Evolutionary conservation across 1,284 basidiomycete genomes (phyloP).

Genomic region (Ganoderma leucocontextum): DNA sequence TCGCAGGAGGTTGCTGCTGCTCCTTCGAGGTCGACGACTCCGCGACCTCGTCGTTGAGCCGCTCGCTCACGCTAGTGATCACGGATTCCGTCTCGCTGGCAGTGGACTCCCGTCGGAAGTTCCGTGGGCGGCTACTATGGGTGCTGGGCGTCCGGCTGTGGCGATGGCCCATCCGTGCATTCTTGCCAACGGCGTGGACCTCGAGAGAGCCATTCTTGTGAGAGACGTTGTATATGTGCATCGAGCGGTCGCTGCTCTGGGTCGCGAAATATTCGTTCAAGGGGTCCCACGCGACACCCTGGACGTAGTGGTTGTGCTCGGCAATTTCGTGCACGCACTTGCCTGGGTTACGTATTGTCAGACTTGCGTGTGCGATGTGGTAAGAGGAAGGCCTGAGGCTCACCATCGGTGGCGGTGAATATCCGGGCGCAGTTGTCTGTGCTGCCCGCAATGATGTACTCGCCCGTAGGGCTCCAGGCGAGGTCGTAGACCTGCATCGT

Average conservation of each 20-base stretch:
- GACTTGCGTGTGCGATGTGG: background rate
- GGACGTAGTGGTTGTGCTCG: conserved; percentile 94
- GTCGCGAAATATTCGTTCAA: conserved; percentile 95
- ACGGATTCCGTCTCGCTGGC: conserved; percentile 78
- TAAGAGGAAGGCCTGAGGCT: conserved; percentile 25
- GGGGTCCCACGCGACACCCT: conserved; percentile 97
- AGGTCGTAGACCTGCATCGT: conserved; percentile 97
- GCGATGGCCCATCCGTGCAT: conserved; percentile 73
- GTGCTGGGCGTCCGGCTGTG: conserved; percentile 73
- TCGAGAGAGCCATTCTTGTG: conserved; percentile 76
- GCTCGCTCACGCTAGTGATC: conserved; percentile 61
- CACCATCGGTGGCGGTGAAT: conserved; percentile 81
- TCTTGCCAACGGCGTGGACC: conserved; percentile 86
- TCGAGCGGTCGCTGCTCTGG: conserved; percentile 91
- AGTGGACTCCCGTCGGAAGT: conserved; percentile 75
- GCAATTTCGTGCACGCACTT: conserved; percentile 86
- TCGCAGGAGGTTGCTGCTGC: conserved; percentile 42
- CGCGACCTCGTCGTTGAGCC: conserved; percentile 44
- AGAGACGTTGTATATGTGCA: conserved; percentile 87
- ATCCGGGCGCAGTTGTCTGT: conserved; percentile 96
- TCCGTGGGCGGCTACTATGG: conserved; percentile 60
- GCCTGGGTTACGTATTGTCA: conserved; percentile 52
- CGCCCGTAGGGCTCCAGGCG: conserved; percentile 96
- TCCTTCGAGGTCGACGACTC: conserved; percentile 34
- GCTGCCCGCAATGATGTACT: conserved; percentile 93